Evolutionary conservation across 371 early-diverging fungal species (phyloP), one percentile per base, ranked within the genome.

Genomic region (Batkoa obscura): DNA sequence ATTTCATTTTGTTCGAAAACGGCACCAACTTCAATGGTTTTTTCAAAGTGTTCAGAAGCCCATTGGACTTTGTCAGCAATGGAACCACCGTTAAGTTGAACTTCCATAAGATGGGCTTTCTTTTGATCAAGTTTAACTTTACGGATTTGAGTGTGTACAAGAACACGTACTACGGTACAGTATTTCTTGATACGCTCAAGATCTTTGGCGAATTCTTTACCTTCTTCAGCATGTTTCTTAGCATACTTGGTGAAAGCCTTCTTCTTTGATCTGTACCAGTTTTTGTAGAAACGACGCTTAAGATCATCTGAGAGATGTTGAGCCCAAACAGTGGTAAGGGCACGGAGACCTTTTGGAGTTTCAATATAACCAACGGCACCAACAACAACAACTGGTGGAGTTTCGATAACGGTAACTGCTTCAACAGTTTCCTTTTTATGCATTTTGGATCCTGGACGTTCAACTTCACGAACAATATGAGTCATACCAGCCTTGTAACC

Each of bases 401-500:
- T 84, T 76, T 99, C 99, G 65, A 99, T 78, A 69, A 98, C 78
- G 61, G 99, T 96, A 64, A 98, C 99, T 58, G 99, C 96, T 78
- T 99, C 99, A 66, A 99, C 90, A 49, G 99, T 79, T 78, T 99
- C 99, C 86, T 94, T 94, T 90, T 94, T 97, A 88, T 97, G 87
- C 81, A 89, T 86, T 84, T 96, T 95, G 78, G 95, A 91, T 60
- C 92, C 94, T 62, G 95, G 94, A 70, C 94, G 86, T 69, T 94
- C 94, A 69, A 95, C 74, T 72, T 95, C 96, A 66, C 99, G 90
- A 62, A 99, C 94, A 67, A 99, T 85, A 80, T 99, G 99, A 71
- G 98, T 95, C 99, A 99, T 99, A 72, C 99, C 99, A 58, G 95
- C 98, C 89, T 99, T 99, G 90, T 98, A 99, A 64, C 87, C 97